Evolutionary conservation across 345 rosid species (phyloP).

Genomic region (Trapa bicornis): DNA sequence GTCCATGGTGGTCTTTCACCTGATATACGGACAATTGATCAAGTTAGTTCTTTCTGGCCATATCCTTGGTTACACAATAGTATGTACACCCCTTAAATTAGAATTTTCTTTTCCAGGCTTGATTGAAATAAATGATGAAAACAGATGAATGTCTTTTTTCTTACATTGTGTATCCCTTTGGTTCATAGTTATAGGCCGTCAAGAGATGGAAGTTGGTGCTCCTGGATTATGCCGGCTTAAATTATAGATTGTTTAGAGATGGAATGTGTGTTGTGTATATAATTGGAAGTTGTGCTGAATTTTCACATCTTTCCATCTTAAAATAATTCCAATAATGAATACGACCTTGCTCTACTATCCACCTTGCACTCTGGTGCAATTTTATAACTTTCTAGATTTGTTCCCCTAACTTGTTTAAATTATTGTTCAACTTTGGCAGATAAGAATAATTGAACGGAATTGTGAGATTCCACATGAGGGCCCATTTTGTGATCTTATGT

Average conservation of each 20-base stretch:
- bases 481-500: constrained; percentile 99
- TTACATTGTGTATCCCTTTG: neutral
- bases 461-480: constrained; percentile 99
- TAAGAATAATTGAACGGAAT: constrained; percentile 80
- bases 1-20: constrained; percentile 99
- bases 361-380: neutral
- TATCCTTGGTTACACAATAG: neutral
- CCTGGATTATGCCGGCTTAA: neutral
- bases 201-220: neutral
- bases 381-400: neutral
- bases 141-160: neutral
- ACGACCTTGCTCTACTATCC: neutral
- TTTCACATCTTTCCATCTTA: too few species aligned
- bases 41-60: constrained; percentile 31
- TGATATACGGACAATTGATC: constrained; percentile 90
- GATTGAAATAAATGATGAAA: neutral
- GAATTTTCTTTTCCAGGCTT: neutral
- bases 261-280: neutral
- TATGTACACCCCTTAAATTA: neutral
- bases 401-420: neutral
- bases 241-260: neutral
- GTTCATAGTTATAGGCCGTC: neutral
- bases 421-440: constrained; percentile 30
- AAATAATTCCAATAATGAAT: too few species aligned
- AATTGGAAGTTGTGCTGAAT: too few species aligned